These are phyloP conservation scores for Dentiscutata heterogama DNA, from an alignment of 371 early-diverging fungal species.

Conservation along the genomic window DNA sequence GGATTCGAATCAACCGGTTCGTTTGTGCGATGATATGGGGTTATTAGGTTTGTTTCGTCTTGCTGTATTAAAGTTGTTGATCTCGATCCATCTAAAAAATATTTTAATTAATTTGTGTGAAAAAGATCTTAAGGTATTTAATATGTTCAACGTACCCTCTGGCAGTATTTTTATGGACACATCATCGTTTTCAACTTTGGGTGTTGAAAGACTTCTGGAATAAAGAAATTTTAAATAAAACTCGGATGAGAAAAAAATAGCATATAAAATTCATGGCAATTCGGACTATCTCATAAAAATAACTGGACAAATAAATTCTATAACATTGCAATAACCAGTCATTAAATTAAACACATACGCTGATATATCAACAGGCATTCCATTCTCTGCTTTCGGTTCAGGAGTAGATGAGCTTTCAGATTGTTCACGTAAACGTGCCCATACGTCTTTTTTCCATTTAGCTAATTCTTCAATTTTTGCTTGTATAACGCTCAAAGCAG, in stretches of 20 bases:
- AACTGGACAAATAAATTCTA: not conserved
- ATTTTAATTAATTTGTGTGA: not conserved
- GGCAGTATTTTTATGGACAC: too few species aligned
- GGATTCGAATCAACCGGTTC: not conserved
- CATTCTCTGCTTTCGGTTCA: not conserved
- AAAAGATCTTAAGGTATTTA: too few species aligned
- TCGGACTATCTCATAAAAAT: not conserved
- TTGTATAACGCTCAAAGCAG: not conserved
- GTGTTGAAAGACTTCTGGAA: too few species aligned
- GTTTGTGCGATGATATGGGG: not conserved
- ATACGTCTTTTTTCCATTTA: not conserved
- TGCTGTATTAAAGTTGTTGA: not conserved
- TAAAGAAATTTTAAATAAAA: not conserved
- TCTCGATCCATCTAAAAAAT: not conserved
- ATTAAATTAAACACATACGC: not conserved
- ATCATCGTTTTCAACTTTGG: too few species aligned
- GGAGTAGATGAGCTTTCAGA: not conserved
- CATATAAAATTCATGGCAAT: not conserved
- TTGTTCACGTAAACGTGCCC: constrained; percentile 6
- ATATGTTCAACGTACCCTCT: too few species aligned
- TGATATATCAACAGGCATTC: not conserved
- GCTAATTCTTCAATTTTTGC: not conserved
- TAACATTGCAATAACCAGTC: not conserved
- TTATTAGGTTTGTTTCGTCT: not conserved
- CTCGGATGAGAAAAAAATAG: not conserved